A percentile compares a stretch with the other conserved stretches of the same genome.
Conservation (phyloP, 1,284 basidiomycete species). For the Ceratobasidium sp. region DNA sequence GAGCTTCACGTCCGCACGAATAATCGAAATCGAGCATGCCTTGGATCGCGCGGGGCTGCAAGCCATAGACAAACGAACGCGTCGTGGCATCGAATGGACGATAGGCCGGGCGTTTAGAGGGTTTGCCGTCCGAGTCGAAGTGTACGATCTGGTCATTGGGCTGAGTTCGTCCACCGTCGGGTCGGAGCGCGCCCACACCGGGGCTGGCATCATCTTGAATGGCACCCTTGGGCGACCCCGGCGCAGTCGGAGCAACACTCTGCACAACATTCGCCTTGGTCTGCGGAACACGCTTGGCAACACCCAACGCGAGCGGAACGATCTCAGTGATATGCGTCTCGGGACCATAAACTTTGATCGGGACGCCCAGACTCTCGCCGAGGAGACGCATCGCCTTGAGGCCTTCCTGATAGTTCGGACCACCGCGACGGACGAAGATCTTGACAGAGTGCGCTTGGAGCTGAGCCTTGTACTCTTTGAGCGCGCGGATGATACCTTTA, state of each 20-base stretch:
- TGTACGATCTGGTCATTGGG: constrained; percentile 90
- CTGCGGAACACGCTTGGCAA: constrained; percentile 66
- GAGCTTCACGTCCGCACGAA: constrained; percentile 92
- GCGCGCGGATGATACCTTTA: constrained; percentile 98
- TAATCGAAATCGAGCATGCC: constrained; percentile 99
- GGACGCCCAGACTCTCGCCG: constrained; percentile 97
- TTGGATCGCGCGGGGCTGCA: constrained; percentile 99
- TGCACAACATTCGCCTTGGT: constrained; percentile 55
- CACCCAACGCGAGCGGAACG: constrained; percentile 95
- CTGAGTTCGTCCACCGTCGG: constrained; percentile 86
- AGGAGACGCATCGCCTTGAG: constrained; percentile 98
- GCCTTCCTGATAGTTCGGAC: constrained; percentile 99
- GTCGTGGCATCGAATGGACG: constrained; percentile 93
- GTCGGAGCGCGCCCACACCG: constrained; percentile 80
- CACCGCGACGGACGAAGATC: constrained; percentile 98
- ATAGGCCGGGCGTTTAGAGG: constrained; percentile 76
- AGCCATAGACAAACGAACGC: constrained; percentile 96
- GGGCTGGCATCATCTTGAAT: constrained; percentile 55
- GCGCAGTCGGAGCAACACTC: constrained; percentile 61
- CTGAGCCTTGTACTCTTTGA: constrained; percentile 92
- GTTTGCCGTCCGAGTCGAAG: constrained; percentile 69
- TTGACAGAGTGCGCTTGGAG: constrained; percentile 88
- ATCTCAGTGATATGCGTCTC: constrained; percentile 99
- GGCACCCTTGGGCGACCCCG: constrained; percentile 60
- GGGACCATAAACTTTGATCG: constrained; percentile 97